Conservation (phyloP, 768 basidiomycete genomes). For the Pleurotus eryngii region DNA sequence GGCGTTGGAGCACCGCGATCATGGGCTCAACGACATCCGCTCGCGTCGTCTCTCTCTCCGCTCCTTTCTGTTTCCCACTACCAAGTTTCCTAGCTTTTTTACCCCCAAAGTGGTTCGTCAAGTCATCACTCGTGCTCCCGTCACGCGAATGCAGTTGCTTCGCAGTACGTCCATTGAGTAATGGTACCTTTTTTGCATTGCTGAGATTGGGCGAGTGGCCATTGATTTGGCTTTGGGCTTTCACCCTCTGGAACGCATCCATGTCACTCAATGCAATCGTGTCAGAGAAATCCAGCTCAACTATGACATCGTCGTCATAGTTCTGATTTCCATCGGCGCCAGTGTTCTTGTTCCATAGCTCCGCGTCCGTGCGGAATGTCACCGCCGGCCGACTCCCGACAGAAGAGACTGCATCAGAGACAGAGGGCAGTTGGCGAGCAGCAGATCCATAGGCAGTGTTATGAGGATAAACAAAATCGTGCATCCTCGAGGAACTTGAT, state of each 20-base stretch:
- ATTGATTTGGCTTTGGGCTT: conserved; percentile 4
- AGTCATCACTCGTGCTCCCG: not conserved
- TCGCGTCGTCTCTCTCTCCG: conserved; percentile 14
- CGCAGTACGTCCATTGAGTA: not conserved
- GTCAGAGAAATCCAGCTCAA: conserved; percentile 75
- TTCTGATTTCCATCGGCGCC: conserved; percentile 17
- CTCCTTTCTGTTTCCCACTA: conserved; percentile 7
- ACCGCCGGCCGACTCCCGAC: conserved; percentile 39
- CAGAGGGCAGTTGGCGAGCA: not conserved
- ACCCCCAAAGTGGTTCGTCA: conserved; percentile 1
- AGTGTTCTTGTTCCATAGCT: conserved; percentile 28
- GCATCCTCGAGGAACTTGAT: conserved; percentile 1
- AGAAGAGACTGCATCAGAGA: conserved; percentile 7
- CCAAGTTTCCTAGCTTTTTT: conserved; percentile 27
- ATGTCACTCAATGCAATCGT: conserved; percentile 71
- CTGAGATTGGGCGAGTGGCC: not conserved
- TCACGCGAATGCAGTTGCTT: not conserved
- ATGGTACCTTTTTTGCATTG: not conserved
- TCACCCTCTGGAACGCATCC: conserved; percentile 41
- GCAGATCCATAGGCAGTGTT: not conserved
- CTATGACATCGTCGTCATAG: conserved; percentile 53
- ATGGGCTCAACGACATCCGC: not conserved
- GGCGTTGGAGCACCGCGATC: conserved; percentile 1
- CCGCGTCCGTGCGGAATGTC: conserved; percentile 62
- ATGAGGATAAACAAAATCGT: not conserved